Base-by-base conservation (phyloP, 2,329 filamentous ascomycete genomes). In the Microdochium trichocladiopsis region DNA sequence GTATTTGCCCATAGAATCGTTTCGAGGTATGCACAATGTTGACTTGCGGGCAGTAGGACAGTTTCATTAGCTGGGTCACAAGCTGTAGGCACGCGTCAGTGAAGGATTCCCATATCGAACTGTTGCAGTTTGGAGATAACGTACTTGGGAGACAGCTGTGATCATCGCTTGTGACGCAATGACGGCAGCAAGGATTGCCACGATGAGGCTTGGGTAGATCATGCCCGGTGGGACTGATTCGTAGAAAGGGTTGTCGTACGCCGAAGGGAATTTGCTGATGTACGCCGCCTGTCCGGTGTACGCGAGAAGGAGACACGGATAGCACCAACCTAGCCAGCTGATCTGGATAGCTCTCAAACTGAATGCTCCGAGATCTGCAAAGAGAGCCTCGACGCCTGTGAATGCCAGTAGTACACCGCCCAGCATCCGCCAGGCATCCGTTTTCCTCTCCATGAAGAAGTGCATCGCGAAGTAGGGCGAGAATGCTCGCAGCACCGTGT, bases 91-190 rank as follows among this genome's bases (percentile, higher is more conserved):
- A 74, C 67, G 14, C 12, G 41, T 23, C 4, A 43, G 31, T 33
- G 22, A 57, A 10, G 4, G 9, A 2, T 14, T 51, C 16, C 25
- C 23, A 5, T n/a, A 47, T 33, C 12, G 21, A 25, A n/a, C n/a
- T n/a, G n/a, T n/a, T n/a, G n/a, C n/a, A n/a, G n/a, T n/a, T n/a
- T n/a, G n/a, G n/a, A n/a, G n/a, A n/a, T 1, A 18, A 48, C 61
- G 53, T 64, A 80, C 72, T 67, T 88, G 86, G 57, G 91, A 91
- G 0, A 84, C 83, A 8, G 81, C 83, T 0, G 88, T 91, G 50
- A 91, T 90, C 70, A 91, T 86, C 10, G 88, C 88, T 58, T 92
- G 88, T 3, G 83, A 88, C 1, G 88, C 88, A 11, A 92, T 87
- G 58, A 91, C 82, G 24, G 86, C 85, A 3, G 86, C 85, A 3